These are phyloP conservation scores for Cadophora luteo-olivacea DNA, from an alignment of 2,329 filamentous ascomycete species.

Conservation along the genomic window DNA sequence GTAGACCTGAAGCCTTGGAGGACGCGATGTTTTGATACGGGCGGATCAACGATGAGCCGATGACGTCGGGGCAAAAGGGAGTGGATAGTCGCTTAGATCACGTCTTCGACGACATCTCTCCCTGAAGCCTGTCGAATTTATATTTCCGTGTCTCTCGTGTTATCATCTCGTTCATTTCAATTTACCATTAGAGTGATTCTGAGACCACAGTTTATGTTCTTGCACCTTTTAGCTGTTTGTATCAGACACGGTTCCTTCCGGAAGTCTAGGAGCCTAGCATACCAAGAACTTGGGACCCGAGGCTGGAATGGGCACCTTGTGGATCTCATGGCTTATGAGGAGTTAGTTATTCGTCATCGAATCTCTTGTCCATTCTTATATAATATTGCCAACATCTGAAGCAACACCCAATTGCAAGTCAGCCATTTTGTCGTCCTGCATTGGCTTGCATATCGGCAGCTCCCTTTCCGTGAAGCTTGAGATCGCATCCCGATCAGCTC, in stretches of 20 bases:
- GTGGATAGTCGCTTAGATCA: background rate
- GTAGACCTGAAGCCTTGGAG: background rate
- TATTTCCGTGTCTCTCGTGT: background rate
- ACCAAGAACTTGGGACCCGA: slow-evolving; percentile 6
- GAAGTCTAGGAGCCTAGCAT: background rate
- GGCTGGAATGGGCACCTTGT: slow-evolving; percentile 8
- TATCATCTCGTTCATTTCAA: too few species aligned
- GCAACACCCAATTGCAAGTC: background rate
- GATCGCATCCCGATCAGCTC: background rate
- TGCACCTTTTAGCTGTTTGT: background rate
- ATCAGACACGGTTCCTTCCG: slow-evolving; percentile 9
- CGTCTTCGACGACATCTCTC: background rate
- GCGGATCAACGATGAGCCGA: slow-evolving; percentile 5
- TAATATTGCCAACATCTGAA: background rate
- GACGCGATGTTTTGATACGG: slow-evolving; percentile 14
- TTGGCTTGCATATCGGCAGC: background rate
- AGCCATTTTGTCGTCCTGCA: background rate
- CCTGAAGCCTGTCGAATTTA: too few species aligned
- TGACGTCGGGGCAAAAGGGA: background rate
- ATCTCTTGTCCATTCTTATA: background rate
- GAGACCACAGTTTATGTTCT: background rate
- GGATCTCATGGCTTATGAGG: background rate
- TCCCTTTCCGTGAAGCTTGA: slow-evolving; percentile 12
- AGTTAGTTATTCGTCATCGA: background rate
- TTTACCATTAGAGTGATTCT: background rate